A percentile compares a stretch with the other conserved stretches of the same genome.
phyloP scores from a whole-genome alignment of 202 grass and related monocot genomes.

The Saccharum hybrid region DNA sequence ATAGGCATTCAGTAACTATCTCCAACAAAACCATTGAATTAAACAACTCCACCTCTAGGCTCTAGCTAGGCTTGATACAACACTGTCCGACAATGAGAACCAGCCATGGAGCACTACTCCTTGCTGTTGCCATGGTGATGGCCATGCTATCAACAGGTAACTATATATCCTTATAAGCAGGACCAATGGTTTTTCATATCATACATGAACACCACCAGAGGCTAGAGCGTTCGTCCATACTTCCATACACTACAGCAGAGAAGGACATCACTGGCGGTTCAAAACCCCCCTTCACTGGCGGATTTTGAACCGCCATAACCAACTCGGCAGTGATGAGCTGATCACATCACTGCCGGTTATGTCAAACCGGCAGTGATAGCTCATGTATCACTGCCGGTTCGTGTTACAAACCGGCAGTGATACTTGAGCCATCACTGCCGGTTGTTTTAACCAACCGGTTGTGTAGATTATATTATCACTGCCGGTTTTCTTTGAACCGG shows the following conservation, averaged over 20 bases:
- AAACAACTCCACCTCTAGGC: background rate
- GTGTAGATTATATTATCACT: no score
- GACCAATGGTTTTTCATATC: background rate
- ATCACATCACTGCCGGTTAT: no score
- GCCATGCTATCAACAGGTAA: background rate
- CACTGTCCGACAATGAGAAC: background rate
- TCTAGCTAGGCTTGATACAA: background rate
- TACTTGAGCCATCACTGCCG: no score
- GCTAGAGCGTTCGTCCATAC: background rate
- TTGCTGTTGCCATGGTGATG: background rate
- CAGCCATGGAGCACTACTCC: background rate
- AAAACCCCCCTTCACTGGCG: no score
- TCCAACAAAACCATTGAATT: background rate
- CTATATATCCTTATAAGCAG: background rate
- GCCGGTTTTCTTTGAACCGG: no score
- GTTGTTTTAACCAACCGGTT: no score
- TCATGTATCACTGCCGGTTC: no score
- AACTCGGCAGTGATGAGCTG: no score
- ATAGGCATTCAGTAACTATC: background rate
- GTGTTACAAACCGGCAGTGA: no score
- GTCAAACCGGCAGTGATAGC: no score
- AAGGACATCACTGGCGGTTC: no score
- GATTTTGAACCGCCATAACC: no score
- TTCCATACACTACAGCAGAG: background rate
- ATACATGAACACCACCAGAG: background rate